Percentiles rank a stretch among this genome's conserved stretches.
Conservation (phyloP, 2,329 filamentous ascomycete genomes). For the Malbranchea cinnamomea region DNA sequence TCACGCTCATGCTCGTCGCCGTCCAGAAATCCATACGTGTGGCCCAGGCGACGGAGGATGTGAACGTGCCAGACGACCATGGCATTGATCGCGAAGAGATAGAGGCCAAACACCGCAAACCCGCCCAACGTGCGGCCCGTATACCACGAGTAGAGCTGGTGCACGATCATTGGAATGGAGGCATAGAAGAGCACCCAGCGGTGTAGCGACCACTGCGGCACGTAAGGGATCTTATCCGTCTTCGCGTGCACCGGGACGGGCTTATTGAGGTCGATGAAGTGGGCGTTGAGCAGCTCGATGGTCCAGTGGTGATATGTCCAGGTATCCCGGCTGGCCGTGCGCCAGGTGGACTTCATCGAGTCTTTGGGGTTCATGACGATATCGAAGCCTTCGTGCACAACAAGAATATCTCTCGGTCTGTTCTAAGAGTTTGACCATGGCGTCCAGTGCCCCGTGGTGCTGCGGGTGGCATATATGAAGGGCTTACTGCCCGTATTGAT, state of each 20-base stretch:
- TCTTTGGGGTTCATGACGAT: constrained; percentile 18
- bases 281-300: constrained; percentile 17
- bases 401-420: too few species aligned
- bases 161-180: constrained; percentile 22
- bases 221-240: constrained; percentile 26
- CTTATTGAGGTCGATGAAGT: constrained; percentile 16
- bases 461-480: too few species aligned
- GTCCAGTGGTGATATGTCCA: constrained; percentile 22
- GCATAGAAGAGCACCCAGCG: constrained; percentile 28
- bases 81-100: constrained; percentile 25
- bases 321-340: constrained; percentile 12
- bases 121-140: constrained; percentile 18
- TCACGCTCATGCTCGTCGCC: constrained; percentile 31
- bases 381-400: too few species aligned
- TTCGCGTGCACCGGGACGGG: constrained; percentile 27
- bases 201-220: constrained; percentile 23
- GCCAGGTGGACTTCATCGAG: constrained; percentile 31
- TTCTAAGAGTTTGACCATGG: too few species aligned
- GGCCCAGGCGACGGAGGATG: constrained; percentile 24
- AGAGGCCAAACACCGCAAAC: constrained; percentile 22
- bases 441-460: too few species aligned
- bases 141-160: constrained; percentile 21
- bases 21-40: constrained; percentile 28
- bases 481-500: too few species aligned
- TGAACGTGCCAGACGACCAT: constrained; percentile 28